Percentiles rank a stretch among this genome's conserved stretches.
phyloP scores from a whole-genome alignment of 1,284 basidiomycete species.

The Rhodofomes roseus region DNA sequence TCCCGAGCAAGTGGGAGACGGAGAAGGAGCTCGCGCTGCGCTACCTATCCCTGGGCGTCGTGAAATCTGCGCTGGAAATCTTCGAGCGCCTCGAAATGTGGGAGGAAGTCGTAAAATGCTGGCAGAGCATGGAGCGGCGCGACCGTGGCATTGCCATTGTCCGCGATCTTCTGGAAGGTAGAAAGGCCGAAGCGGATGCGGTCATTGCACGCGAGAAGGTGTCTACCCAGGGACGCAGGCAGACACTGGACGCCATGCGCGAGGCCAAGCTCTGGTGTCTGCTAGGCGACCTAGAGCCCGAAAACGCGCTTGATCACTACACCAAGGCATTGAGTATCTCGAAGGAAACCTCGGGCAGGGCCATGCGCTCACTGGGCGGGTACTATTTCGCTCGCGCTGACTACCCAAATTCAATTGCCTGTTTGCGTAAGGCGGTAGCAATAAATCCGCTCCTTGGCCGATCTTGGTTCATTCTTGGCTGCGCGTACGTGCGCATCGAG shows the following conservation, averaged over 20 bases:
- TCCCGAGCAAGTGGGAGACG: constrained; percentile 90
- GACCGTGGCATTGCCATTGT: constrained; percentile 80
- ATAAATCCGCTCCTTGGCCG: constrained; percentile 90
- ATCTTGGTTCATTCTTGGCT: constrained; percentile 96
- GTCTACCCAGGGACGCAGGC: constrained; percentile 38
- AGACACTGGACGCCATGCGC: constrained; percentile 60
- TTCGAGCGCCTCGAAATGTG: constrained; percentile 95
- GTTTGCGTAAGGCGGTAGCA: constrained; percentile 69
- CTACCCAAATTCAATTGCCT: constrained; percentile 63
- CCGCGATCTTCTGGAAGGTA: constrained; percentile 78
- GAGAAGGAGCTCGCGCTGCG: constrained; percentile 84
- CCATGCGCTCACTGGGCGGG: constrained; percentile 89
- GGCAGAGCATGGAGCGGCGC: constrained; percentile 73
- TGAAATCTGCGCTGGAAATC: constrained; percentile 85
- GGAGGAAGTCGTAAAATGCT: constrained; percentile 91
- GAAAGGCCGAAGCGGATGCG: constrained; percentile 75
- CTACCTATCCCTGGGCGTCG: constrained; percentile 80
- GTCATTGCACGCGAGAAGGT: constrained; percentile 64
- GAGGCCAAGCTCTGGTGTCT: constrained; percentile 96
- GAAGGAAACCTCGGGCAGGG: constrained; percentile 74
- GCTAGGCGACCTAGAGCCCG: constrained; percentile 87
- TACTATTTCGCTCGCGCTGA: constrained; percentile 72
- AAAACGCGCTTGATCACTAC: constrained; percentile 70
- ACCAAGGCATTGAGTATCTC: constrained; percentile 84
- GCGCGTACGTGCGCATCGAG: constrained; percentile 78